Evolutionary conservation across 2,329 filamentous ascomycete species (phyloP).

Genomic region (Xylariaceae sp.): DNA sequence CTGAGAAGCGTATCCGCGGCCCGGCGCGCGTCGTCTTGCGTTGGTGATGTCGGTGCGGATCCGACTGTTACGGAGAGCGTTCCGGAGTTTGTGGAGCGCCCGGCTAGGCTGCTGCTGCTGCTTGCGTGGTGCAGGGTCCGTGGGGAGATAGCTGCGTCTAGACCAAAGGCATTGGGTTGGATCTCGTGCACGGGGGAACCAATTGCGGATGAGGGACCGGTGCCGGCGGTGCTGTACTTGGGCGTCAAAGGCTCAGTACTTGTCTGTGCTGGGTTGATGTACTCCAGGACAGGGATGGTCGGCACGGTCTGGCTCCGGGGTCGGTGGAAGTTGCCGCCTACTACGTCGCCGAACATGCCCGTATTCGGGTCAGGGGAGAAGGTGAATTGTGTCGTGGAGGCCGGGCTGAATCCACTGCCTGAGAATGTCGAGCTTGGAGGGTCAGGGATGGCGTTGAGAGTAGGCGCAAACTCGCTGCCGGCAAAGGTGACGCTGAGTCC

Average conservation of each 20-base stretch:
- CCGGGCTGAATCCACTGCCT: slow-evolving; percentile 65
- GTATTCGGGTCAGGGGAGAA: slow-evolving; percentile 70
- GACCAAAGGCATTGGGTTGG: slow-evolving; percentile 37
- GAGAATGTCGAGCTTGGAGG: slow-evolving; percentile 63
- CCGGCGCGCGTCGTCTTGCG: slow-evolving; percentile 77
- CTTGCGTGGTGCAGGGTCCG: slow-evolving; percentile 47
- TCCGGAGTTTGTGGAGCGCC: slow-evolving; percentile 35
- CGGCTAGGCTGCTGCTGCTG: slow-evolving; percentile 45
- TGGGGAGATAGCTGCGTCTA: slow-evolving; percentile 43
- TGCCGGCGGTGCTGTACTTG: slow-evolving; percentile 43
- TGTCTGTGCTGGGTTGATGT: slow-evolving; percentile 41
- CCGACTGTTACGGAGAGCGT: slow-evolving; percentile 40
- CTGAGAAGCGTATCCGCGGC: slow-evolving; percentile 76
- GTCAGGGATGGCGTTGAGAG: slow-evolving; percentile 58
- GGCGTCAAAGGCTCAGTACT: slow-evolving; percentile 44
- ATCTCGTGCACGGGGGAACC: slow-evolving; percentile 48
- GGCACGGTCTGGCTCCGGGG: slow-evolving; percentile 88
- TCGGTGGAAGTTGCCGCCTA: slow-evolving; percentile 55
- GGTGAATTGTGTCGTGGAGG: slow-evolving; percentile 65
- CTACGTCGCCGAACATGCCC: slow-evolving; percentile 55
- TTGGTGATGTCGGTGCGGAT: slow-evolving; percentile 60
- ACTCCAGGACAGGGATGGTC: slow-evolving; percentile 58
- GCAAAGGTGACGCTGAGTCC: slow-evolving; percentile 55
- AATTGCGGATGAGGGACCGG: slow-evolving; percentile 47
- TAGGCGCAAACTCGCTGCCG: slow-evolving; percentile 50